Conservation (phyloP, 768 basidiomycete genomes). For the Panellus pusillus region DNA sequence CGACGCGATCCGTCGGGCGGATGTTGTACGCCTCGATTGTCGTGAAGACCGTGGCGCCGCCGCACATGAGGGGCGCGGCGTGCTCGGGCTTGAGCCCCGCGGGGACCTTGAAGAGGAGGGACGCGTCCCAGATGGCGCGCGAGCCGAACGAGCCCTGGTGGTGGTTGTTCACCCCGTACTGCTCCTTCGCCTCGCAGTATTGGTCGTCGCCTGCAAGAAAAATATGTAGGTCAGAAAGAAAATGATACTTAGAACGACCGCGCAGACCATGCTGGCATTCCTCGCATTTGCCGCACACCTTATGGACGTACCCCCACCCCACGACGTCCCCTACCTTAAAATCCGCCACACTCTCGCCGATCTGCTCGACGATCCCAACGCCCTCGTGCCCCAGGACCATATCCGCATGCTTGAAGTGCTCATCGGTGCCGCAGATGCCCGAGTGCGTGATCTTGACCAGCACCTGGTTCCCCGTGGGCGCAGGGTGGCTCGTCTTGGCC, state of each 20-base stretch:
- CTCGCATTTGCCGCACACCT: conserved; percentile 32
- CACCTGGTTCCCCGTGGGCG: conserved; percentile 13
- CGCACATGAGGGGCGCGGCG: conserved; percentile 20
- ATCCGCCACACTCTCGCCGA: conserved; percentile 24
- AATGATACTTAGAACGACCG: too few relatives aligned
- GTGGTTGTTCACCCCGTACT: conserved; percentile 18
- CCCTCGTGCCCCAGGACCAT: conserved; percentile 43
- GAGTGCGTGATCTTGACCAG: conserved; percentile 20
- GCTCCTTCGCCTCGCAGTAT: conserved; percentile 17
- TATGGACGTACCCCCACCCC: conserved; percentile 23
- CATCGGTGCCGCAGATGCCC: conserved; percentile 41
- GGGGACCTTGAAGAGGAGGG: conserved; percentile 35
- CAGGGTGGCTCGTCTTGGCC: background rate
- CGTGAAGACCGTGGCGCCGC: conserved; percentile 32
- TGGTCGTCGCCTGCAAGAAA: background rate
- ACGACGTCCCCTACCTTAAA: conserved; percentile 33
- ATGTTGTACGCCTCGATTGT: conserved; percentile 20
- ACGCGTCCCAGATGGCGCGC: conserved; percentile 33
- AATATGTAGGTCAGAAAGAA: background rate
- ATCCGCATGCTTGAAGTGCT: conserved; percentile 30
- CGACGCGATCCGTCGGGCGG: conserved; percentile 32
- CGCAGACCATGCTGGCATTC: conserved; percentile 22
- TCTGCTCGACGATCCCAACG: conserved; percentile 31
- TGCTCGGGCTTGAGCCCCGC: conserved; percentile 26
- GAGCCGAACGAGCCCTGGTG: conserved; percentile 37